A percentile compares a stretch with the other conserved stretches of the same genome.
These are phyloP conservation scores for Fusarium coffeatum DNA, from an alignment of 2,329 filamentous ascomycete species.

Conservation along the genomic window DNA sequence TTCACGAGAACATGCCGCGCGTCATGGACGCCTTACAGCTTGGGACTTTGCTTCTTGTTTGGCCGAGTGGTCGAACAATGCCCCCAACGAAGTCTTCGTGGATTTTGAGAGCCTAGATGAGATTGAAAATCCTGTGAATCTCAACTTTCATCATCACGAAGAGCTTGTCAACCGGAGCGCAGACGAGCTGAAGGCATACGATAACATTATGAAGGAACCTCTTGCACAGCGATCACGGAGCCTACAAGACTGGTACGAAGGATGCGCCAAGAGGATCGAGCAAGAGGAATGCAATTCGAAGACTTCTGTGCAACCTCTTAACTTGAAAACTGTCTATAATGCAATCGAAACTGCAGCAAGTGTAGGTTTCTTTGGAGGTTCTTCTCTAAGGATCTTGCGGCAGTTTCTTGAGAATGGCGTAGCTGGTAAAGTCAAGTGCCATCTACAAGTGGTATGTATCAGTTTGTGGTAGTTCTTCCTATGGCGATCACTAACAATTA, in stretches of 20 bases:
- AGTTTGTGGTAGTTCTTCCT: too few species aligned
- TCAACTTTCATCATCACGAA: constrained; percentile 54
- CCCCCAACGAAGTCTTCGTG: constrained; percentile 49
- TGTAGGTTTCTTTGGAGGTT: constrained; percentile 41
- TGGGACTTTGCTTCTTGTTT: constrained; percentile 40
- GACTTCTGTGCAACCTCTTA: constrained; percentile 11
- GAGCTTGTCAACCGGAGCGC: constrained; percentile 39
- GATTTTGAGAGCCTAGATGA: constrained; percentile 54
- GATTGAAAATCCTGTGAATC: constrained; percentile 61
- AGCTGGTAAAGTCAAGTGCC: constrained; percentile 35
- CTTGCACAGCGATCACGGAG: constrained; percentile 8
- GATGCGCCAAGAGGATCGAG: constrained; percentile 22
- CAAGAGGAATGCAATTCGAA: background rate
- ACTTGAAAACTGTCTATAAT: constrained; percentile 22
- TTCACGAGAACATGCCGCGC: constrained; percentile 28
- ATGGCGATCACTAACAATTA: background rate
- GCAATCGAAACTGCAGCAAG: constrained; percentile 30
- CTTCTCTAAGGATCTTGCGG: constrained; percentile 36
- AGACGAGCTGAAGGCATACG: constrained; percentile 28
- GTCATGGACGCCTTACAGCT: constrained; percentile 38
- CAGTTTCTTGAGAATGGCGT: constrained; percentile 35
- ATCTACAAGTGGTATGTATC: constrained; percentile 37
- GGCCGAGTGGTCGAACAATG: constrained; percentile 27
- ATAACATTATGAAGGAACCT: constrained; percentile 22
- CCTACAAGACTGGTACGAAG: constrained; percentile 35